Percentiles rank a stretch among this genome's conserved stretches.
phyloP scores from a whole-genome alignment of 306 rosid species.

The Pyrus betulifolia region DNA sequence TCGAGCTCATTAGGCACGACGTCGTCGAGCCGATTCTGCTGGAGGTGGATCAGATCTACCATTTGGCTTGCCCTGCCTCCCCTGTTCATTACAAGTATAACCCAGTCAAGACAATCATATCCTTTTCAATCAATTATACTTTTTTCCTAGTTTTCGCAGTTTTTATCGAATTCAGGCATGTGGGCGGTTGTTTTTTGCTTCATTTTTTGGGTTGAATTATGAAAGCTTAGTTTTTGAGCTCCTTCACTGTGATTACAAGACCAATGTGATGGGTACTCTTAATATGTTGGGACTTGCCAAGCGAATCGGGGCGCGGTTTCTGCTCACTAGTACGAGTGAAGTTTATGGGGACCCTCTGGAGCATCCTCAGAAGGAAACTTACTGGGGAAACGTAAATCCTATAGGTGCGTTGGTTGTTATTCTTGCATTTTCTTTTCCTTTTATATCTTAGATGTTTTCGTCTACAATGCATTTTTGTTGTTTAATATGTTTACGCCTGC shows the following conservation, averaged over 20 bases:
- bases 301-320: constrained; percentile 90
- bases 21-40: constrained; percentile 82
- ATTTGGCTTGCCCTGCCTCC: constrained; percentile 92
- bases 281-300: constrained; percentile 96
- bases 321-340: constrained; percentile 94
- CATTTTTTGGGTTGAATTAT: neutral
- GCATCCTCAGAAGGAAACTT: constrained; percentile 98
- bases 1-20: constrained; percentile 88
- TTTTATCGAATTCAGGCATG: neutral
- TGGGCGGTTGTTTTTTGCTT: neutral
- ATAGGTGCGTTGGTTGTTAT: constrained; percentile 58
- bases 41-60: constrained; percentile 97
- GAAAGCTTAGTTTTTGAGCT: neutral
- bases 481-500: neutral
- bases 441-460: neutral
- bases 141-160: neutral
- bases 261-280: constrained; percentile 96
- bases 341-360: constrained; percentile 93
- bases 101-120: constrained; percentile 92
- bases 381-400: constrained; percentile 98
- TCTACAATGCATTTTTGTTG: neutral
- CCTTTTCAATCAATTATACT: constrained; percentile 20
- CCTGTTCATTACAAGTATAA: constrained; percentile 92
- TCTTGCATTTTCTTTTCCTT: neutral
- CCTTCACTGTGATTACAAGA: constrained; percentile 80